Evolutionary conservation across 495 filamentous ascomycete species (phyloP), one percentile per base, ranked within the genome.

Genomic region (Parathielavia appendiculata): DNA sequence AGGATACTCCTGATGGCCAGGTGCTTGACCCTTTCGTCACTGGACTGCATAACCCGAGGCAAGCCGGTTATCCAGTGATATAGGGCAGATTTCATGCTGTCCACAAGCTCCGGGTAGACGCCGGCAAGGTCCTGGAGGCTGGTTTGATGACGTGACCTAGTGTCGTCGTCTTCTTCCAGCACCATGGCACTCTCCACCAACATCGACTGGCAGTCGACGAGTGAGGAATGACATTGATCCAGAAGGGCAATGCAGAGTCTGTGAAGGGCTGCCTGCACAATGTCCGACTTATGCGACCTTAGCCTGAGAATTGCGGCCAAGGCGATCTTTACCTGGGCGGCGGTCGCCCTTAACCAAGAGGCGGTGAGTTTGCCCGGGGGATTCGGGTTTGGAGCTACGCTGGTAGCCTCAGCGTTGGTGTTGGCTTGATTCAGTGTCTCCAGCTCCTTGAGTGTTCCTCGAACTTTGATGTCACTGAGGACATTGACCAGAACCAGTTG

Each of bases 41-140:
- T 88, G 23, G 85, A 83, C 68, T 91, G 89, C 83, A 97, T 93
- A 12, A 89, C 71, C 39, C 90, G 79, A 4, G 95, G 88, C 30
- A 97, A 80, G 17, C 87, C 81, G 2, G 83, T 81, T 16, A 93
- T 78, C 92, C 91, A 96, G 40, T 81, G 83, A 69, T 95, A 87
- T 5, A 95, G 70, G 1, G 83, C 85, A 30, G 75, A 80, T 64
- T 89, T 90, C 46, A 96, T 73, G 16, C 81, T 72, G 17, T 91
- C 88, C 20, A 81, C 70, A 0, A 95, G 71, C 32, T 81, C 73
- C 12, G 79, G 68, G 60, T 93, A 83, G 17, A 86, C 77, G n/a
- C 74, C 77, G 3, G 83, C 77, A 44, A 90, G 76, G 63, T 86
- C 78, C 38, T 74, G 76, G 5, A 96, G 71, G 56, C 63, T 75